phyloP scores from a whole-genome alignment of 2,329 filamentous ascomycete genomes.

The Drechslerella coelobrocha region DNA sequence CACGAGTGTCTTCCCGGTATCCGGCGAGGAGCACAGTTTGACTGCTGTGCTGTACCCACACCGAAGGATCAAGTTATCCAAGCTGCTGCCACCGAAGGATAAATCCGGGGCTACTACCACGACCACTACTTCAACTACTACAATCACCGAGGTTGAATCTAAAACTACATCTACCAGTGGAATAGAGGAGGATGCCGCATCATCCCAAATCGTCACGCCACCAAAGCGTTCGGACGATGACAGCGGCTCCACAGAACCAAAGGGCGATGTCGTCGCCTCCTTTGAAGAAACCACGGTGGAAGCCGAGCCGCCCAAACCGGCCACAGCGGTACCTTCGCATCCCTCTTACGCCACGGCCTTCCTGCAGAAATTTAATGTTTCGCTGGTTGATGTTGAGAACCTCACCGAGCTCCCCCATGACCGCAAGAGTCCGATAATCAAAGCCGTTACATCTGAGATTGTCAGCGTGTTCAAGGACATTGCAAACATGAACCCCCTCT shows the following conservation, averaged over 20 bases:
- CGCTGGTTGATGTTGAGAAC: slow-evolving; percentile 94
- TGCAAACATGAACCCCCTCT: slow-evolving; percentile 88
- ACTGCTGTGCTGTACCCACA: slow-evolving; percentile 97
- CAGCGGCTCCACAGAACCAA: slow-evolving; percentile 64
- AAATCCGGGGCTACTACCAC: slow-evolving; percentile 59
- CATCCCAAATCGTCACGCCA: slow-evolving; percentile 68
- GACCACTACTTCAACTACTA: background rate
- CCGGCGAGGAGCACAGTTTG: slow-evolving; percentile 81
- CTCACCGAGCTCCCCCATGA: slow-evolving; percentile 87
- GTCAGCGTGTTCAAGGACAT: slow-evolving; percentile 99
- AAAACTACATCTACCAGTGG: slow-evolving; percentile 59
- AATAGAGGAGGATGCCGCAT: slow-evolving; percentile 62
- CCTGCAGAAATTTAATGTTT: slow-evolving; percentile 87
- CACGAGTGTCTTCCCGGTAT: slow-evolving; percentile 82
- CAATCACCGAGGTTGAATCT: slow-evolving; percentile 55
- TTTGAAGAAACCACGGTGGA: slow-evolving; percentile 84
- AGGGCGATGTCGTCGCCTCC: slow-evolving; percentile 93
- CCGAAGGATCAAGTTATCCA: slow-evolving; percentile 87
- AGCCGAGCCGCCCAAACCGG: slow-evolving; percentile 56
- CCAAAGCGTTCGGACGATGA: slow-evolving; percentile 59
- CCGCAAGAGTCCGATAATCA: slow-evolving; percentile 84
- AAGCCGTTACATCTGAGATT: slow-evolving; percentile 94
- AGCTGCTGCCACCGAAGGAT: slow-evolving; percentile 72
- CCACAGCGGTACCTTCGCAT: slow-evolving; percentile 54
- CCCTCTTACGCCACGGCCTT: slow-evolving; percentile 70